These are phyloP conservation scores for Yamadazyma pseudoaaseri DNA, from an alignment of 1,139 yeast genomes.

Conservation along the genomic window DNA sequence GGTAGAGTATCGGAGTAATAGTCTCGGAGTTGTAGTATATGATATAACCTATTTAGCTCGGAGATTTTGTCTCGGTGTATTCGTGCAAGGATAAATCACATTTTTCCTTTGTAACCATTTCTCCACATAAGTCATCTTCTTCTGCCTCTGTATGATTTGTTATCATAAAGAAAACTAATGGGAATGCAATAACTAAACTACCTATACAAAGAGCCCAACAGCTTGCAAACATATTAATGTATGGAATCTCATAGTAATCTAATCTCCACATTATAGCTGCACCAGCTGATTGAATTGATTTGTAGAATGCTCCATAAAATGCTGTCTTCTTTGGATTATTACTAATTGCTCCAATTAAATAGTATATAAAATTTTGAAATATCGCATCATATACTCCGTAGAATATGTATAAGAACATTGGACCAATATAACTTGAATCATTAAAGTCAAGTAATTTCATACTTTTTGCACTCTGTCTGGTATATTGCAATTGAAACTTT, in stretches of 20 bases:
- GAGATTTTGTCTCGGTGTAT: too few species aligned
- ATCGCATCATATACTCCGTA: constrained; percentile 60
- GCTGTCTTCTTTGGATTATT: constrained; percentile 58
- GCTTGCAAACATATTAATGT: constrained; percentile 47
- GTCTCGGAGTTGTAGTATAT: too few species aligned
- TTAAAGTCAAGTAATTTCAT: constrained; percentile 42
- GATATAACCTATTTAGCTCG: too few species aligned
- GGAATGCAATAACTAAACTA: constrained; percentile 42
- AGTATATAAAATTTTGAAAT: constrained; percentile 56
- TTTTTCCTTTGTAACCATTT: too few species aligned
- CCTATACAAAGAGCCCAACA: constrained; percentile 57
- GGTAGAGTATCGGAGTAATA: too few species aligned
- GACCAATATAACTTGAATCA: constrained; percentile 46
- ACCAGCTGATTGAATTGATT: constrained; percentile 64
- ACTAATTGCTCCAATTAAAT: constrained; percentile 58
- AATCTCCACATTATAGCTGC: constrained; percentile 62
- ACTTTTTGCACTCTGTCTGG: constrained; percentile 26
- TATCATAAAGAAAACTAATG: constrained; percentile 40
- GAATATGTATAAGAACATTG: constrained; percentile 59
- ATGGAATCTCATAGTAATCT: constrained; percentile 45
- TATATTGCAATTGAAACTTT: constrained; percentile 47
- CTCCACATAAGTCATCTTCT: too few species aligned
- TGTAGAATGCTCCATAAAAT: constrained; percentile 60
- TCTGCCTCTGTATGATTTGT: constrained; percentile 45
- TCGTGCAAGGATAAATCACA: too few species aligned